A percentile compares a stretch with the other conserved stretches of the same genome.
Evolutionary conservation across 2,329 filamentous ascomycete genomes (phyloP).

Genomic region (Exserohilum turcica): DNA sequence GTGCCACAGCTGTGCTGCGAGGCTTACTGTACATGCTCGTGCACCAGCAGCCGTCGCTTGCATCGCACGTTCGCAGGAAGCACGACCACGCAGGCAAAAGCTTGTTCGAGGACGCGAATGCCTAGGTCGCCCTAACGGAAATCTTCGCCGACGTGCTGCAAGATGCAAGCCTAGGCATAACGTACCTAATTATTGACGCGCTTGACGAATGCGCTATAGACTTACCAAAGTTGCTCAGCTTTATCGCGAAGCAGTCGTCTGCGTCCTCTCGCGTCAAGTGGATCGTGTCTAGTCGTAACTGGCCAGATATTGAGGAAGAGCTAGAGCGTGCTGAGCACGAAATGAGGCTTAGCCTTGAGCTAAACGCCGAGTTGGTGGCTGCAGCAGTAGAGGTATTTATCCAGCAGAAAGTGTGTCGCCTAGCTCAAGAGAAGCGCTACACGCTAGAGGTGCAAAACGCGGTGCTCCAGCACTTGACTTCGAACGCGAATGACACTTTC

Average conservation of each 20-base stretch:
- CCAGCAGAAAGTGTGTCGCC: conserved; percentile 33
- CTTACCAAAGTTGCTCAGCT: neutral
- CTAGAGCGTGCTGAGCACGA: conserved; percentile 30
- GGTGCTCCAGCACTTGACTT: conserved; percentile 24
- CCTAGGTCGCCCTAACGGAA: conserved; percentile 16
- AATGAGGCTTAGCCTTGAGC: conserved; percentile 38
- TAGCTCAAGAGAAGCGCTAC: conserved; percentile 26
- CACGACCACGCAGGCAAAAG: conserved; percentile 30
- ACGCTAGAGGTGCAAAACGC: conserved; percentile 46
- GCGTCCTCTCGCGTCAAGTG: conserved; percentile 16
- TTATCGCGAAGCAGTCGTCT: conserved; percentile 6
- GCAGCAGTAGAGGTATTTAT: conserved; percentile 49
- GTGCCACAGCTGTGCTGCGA: conserved; percentile 48
- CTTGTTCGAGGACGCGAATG: conserved; percentile 42
- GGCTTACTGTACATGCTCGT: conserved; percentile 53
- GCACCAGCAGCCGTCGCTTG: conserved; percentile 40
- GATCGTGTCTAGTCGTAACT: conserved; percentile 25
- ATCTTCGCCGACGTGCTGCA: conserved; percentile 52
- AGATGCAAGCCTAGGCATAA: conserved; percentile 28
- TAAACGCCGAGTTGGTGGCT: conserved; percentile 44
- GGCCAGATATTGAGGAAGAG: conserved; percentile 40
- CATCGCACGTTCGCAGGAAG: conserved; percentile 18
- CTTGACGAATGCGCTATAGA: conserved; percentile 17
- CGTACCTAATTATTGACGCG: conserved; percentile 19
- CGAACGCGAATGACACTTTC: conserved; percentile 28